phyloP scores from a whole-genome alignment of 2,329 filamentous ascomycete genomes.

The Pezicula neosporulosa region DNA sequence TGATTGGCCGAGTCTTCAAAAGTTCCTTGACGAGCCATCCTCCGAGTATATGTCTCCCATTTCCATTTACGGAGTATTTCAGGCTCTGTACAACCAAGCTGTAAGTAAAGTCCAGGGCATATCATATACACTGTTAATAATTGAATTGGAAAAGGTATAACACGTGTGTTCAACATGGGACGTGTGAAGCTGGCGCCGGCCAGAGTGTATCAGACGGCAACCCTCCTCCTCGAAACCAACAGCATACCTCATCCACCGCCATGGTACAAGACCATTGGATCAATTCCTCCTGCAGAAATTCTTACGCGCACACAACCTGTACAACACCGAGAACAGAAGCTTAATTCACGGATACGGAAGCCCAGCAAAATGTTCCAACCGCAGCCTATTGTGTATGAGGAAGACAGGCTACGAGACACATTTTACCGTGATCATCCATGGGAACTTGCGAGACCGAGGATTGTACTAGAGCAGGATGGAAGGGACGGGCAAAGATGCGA shows the following conservation, averaged over 20 bases:
- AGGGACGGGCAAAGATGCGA: conserved; percentile 73
- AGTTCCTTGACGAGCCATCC: too few species aligned
- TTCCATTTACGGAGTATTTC: too few species aligned
- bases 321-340: conserved; percentile 35
- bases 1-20: too few species aligned
- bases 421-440: conserved; percentile 97
- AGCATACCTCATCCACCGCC: conserved; percentile 32
- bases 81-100: too few species aligned
- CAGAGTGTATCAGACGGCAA: conserved; percentile 43
- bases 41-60: too few species aligned
- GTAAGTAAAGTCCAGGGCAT: background rate
- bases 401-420: conserved; percentile 74
- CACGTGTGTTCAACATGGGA: conserved; percentile 17
- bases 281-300: conserved; percentile 52
- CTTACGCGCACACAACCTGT: conserved; percentile 50
- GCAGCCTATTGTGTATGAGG: conserved; percentile 71
- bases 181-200: conserved; percentile 34
- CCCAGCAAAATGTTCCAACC: conserved; percentile 79
- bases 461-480: conserved; percentile 82
- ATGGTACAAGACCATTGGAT: conserved; percentile 29
- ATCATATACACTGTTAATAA: background rate
- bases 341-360: conserved; percentile 45
- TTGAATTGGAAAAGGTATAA: background rate
- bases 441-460: conserved; percentile 86
- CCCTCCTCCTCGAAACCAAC: conserved; percentile 39